phyloP scores from a whole-genome alignment of 139 green algal genomes.

The Coccomyxa sp. region DNA sequence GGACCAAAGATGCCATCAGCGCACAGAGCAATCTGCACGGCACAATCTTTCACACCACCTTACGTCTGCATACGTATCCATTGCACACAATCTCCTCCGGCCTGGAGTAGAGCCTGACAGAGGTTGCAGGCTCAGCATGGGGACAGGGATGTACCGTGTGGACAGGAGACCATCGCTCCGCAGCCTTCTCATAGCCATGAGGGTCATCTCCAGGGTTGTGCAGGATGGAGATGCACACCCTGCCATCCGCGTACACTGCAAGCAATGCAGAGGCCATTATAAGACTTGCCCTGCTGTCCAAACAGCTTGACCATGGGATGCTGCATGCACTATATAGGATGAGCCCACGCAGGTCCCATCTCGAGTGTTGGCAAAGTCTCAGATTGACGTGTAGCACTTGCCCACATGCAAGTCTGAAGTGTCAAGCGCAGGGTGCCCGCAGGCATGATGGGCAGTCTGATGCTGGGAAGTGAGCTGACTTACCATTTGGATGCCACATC shows the following conservation, averaged over 20 bases:
- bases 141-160: slow-evolving; percentile 75
- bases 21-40: not conserved
- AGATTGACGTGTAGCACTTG: too few species aligned
- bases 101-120: not conserved
- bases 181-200: slow-evolving; percentile 90
- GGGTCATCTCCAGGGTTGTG: slow-evolving; percentile 94
- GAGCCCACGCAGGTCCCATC: too few species aligned
- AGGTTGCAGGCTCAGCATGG: not conserved
- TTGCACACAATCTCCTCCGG: not conserved
- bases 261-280: not conserved
- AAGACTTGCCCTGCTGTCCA: not conserved
- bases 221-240: slow-evolving; percentile 99
- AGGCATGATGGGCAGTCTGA: too few species aligned
- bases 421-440: too few species aligned
- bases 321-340: not conserved
- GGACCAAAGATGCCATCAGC: not conserved
- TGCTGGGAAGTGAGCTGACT: slow-evolving; percentile 3
- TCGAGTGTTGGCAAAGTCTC: too few species aligned
- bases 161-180: slow-evolving; percentile 95
- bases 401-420: too few species aligned
- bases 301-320: not conserved
- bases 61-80: too few species aligned
- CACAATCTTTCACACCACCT: too few species aligned
- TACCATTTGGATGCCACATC: slow-evolving; percentile 97
- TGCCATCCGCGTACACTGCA: slow-evolving; percentile 95